Base-by-base conservation (phyloP, 1,139 yeast genomes). In the Groenewaldozyma auringiensis region DNA sequence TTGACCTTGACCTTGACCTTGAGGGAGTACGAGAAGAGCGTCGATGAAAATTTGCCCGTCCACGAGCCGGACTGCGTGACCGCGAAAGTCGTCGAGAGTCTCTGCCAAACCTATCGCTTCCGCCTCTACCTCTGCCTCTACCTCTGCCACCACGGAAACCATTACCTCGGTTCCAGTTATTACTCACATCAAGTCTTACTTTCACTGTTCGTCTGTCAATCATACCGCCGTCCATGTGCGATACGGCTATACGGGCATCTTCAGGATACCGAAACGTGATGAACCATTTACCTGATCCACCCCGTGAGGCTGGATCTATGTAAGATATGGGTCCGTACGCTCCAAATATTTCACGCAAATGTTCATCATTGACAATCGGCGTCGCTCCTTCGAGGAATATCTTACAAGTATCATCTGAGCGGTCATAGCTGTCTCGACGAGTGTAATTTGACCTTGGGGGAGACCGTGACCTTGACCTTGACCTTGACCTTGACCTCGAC, bases 201-300 rank as follows among this genome's bases (percentile, higher is more conserved):
- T 50, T 47, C 14, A 58, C 47, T 9, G 43, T 46, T 21, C 45
- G 33, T 13, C 50, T 39, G 41, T 58, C 62, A 40, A 58, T 53
- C 53, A 54, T 53, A n/a, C 61, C 62, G 2, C 56, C 55, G 42
- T 58, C 53, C 60, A 58, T 55, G 29, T 48, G 52, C 2, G 43
- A 37, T 8, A 47, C 49, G 4, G 61, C 62, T 11, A 44, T 50
- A 11, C 48, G 42, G n/a, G 62, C 61, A 38, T 55, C 57, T n/a
- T 44, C 53, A 1, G 54, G 51, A 21, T 45, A 44, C 21, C 47
- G 34, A 40, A 34, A 59, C 8, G 50, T 45, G 17, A 59, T 50
- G 42, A 43, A 51, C 37, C 57, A 50, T 50, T 45, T 4, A 45
- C 39, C 32, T 40, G 41, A 17, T 39, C 32, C 3, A 20, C 46